These are phyloP conservation scores for Monilinia fructigena DNA, from an alignment of 2,329 filamentous ascomycete genomes.

Conservation along the genomic window DNA sequence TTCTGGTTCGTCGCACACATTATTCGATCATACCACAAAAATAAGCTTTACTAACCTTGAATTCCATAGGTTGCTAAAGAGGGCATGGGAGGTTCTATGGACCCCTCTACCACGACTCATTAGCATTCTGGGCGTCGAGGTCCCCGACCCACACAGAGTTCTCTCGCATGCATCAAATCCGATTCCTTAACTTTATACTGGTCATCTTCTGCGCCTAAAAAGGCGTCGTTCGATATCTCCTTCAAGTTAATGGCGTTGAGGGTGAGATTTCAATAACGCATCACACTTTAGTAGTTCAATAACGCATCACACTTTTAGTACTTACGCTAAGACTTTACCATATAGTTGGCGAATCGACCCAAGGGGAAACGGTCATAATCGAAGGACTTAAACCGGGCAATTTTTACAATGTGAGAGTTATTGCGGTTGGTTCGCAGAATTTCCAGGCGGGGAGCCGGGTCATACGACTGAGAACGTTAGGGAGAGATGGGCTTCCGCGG, in stretches of 20 bases:
- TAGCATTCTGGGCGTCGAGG: slow-evolving; percentile 87
- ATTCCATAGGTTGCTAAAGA: slow-evolving; percentile 68
- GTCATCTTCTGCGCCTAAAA: slow-evolving; percentile 69
- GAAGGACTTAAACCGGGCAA: slow-evolving; percentile 81
- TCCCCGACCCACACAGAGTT: slow-evolving; percentile 83
- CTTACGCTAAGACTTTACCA: slow-evolving; percentile 19
- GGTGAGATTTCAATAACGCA: slow-evolving; percentile 52
- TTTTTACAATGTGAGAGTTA: slow-evolving; percentile 91
- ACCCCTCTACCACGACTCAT: slow-evolving; percentile 91
- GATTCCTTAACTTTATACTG: slow-evolving; percentile 89
- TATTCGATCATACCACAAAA: not conserved
- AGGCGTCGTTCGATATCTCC: slow-evolving; percentile 75
- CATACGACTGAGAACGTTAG: slow-evolving; percentile 78
- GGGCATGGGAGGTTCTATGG: slow-evolving; percentile 83
- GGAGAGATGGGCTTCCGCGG: slow-evolving; percentile 61
- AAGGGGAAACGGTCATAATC: slow-evolving; percentile 83
- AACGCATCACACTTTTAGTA: not conserved
- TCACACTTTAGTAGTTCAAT: too few species aligned
- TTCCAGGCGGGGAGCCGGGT: slow-evolving; percentile 88
- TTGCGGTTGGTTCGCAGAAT: slow-evolving; percentile 86
- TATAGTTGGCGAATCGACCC: slow-evolving; percentile 78
- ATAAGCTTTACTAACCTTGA: slow-evolving; percentile 26
- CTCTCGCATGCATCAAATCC: slow-evolving; percentile 82
- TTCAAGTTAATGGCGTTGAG: slow-evolving; percentile 91
- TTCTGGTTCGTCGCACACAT: slow-evolving; percentile 34